A percentile compares a stretch with the other conserved stretches of the same genome.
phyloP scores from a whole-genome alignment of 129 eudicot genomes.

The Flaveria linearis region DNA sequence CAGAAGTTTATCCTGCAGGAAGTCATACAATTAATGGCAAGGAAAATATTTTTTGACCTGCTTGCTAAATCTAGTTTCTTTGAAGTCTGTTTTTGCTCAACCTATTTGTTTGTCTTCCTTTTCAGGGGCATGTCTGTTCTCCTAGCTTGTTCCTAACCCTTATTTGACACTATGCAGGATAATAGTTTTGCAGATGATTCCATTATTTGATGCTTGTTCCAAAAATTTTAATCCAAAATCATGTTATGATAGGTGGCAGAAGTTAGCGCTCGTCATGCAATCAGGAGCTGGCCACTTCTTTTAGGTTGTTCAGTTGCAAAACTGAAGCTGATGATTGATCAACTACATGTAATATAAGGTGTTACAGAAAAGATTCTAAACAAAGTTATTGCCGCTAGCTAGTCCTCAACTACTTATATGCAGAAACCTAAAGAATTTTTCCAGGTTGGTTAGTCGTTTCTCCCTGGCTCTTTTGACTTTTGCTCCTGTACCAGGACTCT shows the following conservation, averaged over 20 bases:
- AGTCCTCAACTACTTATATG: slow-evolving; percentile 83
- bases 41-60: too few species aligned
- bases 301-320: slow-evolving; percentile 70
- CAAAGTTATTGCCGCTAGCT: slow-evolving; percentile 48
- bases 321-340: slow-evolving; percentile 59
- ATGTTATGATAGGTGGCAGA: slow-evolving; percentile 57
- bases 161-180: too few species aligned
- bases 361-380: slow-evolving; percentile 53
- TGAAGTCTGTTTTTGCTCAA: too few species aligned
- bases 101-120: too few species aligned
- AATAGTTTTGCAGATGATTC: not conserved
- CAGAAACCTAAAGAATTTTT: slow-evolving; percentile 64
- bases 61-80: too few species aligned
- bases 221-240: not conserved
- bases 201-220: not conserved
- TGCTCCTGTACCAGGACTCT: not conserved
- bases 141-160: too few species aligned
- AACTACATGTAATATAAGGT: slow-evolving; percentile 53
- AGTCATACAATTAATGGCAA: too few species aligned
- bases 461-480: slow-evolving; percentile 8
- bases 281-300: slow-evolving; percentile 65
- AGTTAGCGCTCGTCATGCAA: slow-evolving; percentile 44
- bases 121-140: too few species aligned
- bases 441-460: slow-evolving; percentile 50
- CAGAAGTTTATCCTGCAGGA: too few species aligned